Evolutionary conservation across 768 basidiomycete species (phyloP), one percentile per base, ranked within the genome.

Genomic region (Amanita pseudoporphyria): DNA sequence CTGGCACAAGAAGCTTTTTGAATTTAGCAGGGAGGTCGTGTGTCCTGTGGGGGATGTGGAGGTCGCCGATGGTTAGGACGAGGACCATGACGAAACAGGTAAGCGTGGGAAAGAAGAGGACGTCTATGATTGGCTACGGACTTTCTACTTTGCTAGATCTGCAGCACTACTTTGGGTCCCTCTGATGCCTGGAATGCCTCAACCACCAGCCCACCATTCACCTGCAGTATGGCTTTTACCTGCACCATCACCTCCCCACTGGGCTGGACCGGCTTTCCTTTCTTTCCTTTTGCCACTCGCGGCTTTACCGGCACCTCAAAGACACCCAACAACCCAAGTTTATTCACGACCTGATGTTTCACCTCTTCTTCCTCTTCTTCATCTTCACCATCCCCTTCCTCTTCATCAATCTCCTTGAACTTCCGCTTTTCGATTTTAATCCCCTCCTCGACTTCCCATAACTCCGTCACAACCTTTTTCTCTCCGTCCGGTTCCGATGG

Each of bases 21-120:
- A 99, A 99, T 69, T 97, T 97, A 12, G 81, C 72, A 0, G 96
- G 94, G 7, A 99, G 78, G 61, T 96, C 96, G 63, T 96, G 90
- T 7, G 71, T 73, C 38, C 89, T 71, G 63, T 90, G 85, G 1
- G 96, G 96, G 61, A 97, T 98, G 65, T 97, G 94, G 18, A 98
- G 78, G 72, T 99, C 96, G 45, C 95, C 95, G 55, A 98, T 91
- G 59, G 96, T 81, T 50, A 98, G 87, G 36, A 99, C 95, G 55
- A 98, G 85, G 45, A 92, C 87, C 82, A 95, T 91, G 52, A n/a
- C n/a, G n/a, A n/a, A n/a, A n/a, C n/a, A n/a, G n/a, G 59, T 60
- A 53, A 40, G 36, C 5, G 42, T 47, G 35, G 43, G 42, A 21
- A 40, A 38, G 3, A n/a, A n/a, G n/a, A n/a, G n/a, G n/a, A 36